Base-by-base conservation (phyloP, 2,329 filamentous ascomycete species). In the Aureobasidium musti region DNA sequence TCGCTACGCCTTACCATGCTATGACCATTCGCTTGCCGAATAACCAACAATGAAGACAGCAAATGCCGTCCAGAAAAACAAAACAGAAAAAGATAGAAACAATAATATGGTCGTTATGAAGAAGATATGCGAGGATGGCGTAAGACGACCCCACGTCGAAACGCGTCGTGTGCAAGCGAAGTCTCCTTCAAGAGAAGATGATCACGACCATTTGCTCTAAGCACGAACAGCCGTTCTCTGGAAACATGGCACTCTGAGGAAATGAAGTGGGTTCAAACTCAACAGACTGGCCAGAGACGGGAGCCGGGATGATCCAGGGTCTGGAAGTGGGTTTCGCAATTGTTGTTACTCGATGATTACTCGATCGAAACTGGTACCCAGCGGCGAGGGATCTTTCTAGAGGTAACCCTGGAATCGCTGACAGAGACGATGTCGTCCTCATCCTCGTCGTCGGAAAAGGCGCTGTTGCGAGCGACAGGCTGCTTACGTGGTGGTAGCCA, bases 401-500 rank as follows among this genome's bases (percentile, higher is more conserved):
- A 26, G 43, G 45, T 37, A 17, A 39, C 8, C n/a, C 43, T 30
- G 33, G 41, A 26, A 10, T 17, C 43, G 21, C n/a, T 35, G 23
- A 35, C 28, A 23, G 45, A 39, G 19, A 23, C 10, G 39, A 50
- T 45, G 14, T 57, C 64, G 54, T 52, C 64, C 11, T 65, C 63
- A 5, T 65, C 61, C 19, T 64, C 63, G 10, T 65, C 63, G 45
- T 66, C 64, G 35, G 19, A 14, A 23, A 66, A 59, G 17, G 33
- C 63, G 23, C 28, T 57, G 52, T 45, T 21, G 28, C 35, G 37
- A 37, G 17, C 23, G 14, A 33, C 63, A 30, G 63, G 37, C 45
- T 59, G 52, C 69, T 80, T 78, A 68, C 86, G 80, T 52, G 86
- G 86, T 43, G 86, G 86, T 52, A 88, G 75, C 84, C 85, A 88